phyloP scores from a whole-genome alignment of 73 alveolate genomes.

The Symbiodinium pilosum region DNA sequence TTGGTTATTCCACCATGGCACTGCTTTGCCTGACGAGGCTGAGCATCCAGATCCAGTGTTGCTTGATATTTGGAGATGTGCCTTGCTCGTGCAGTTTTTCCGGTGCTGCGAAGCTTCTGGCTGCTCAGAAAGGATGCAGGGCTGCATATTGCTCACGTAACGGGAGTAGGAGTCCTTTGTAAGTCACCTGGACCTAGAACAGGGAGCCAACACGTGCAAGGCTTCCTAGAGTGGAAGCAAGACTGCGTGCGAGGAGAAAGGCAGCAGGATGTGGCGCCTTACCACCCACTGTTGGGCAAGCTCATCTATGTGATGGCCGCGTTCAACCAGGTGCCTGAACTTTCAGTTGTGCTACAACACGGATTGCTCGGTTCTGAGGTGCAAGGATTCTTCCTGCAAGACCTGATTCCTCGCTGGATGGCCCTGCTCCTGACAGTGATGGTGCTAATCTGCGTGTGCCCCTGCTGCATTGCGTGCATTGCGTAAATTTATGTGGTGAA shows the following conservation, averaged over 20 bases:
- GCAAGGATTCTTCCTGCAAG: slow-evolving; percentile 3
- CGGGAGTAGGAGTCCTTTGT: background rate
- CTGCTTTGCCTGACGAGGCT: too few species aligned
- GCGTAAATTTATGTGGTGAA: too few species aligned
- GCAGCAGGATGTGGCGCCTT: background rate
- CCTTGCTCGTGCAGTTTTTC: background rate
- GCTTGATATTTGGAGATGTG: too few species aligned
- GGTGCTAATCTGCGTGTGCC: background rate
- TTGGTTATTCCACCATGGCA: background rate
- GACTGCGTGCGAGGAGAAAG: background rate
- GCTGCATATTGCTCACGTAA: too few species aligned
- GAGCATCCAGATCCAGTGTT: too few species aligned
- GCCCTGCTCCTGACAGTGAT: background rate
- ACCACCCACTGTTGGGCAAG: background rate
- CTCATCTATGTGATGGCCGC: background rate
- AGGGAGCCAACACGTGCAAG: too few species aligned
- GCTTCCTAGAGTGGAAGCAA: too few species aligned
- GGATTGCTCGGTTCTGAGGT: background rate
- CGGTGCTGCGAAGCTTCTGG: background rate
- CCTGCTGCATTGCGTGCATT: too few species aligned
- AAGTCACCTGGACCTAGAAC: too few species aligned
- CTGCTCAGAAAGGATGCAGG: background rate
- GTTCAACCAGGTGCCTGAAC: background rate
- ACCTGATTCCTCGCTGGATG: background rate
- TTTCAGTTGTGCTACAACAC: background rate